phyloP scores from a whole-genome alignment of 805 yeast species.

The Starmera caribaea region DNA sequence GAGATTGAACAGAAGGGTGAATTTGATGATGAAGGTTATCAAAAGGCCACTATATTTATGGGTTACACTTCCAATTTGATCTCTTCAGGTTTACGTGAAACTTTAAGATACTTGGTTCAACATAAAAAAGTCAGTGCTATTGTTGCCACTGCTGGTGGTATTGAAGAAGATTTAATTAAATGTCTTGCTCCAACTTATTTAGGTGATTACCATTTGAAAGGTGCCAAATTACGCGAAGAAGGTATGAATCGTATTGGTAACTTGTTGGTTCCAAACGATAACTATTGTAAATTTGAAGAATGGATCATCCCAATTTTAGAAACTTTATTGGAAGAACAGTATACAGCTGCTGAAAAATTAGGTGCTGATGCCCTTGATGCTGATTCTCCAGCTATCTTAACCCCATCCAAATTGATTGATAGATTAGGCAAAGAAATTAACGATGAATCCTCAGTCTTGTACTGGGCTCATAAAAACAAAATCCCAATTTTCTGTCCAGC shows the following conservation, averaged over 20 bases:
- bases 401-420: slow-evolving; percentile 89
- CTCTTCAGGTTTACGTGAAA: slow-evolving; percentile 89
- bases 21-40: slow-evolving; percentile 69
- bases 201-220: slow-evolving; percentile 83
- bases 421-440: slow-evolving; percentile 92
- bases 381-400: slow-evolving; percentile 62
- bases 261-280: slow-evolving; percentile 93
- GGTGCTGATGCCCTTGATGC: slow-evolving; percentile 54
- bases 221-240: slow-evolving; percentile 75
- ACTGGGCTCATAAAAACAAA: slow-evolving; percentile 96
- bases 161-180: slow-evolving; percentile 95
- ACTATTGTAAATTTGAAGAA: slow-evolving; percentile 95
- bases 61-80: slow-evolving; percentile 96
- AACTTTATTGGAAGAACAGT: slow-evolving; percentile 82
- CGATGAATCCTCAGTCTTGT: slow-evolving; percentile 86
- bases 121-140: slow-evolving; percentile 91
- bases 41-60: slow-evolving; percentile 83
- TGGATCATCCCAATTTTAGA: slow-evolving; percentile 97
- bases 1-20: slow-evolving; percentile 68
- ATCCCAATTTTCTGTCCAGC: slow-evolving; percentile 98
- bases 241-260: slow-evolving; percentile 99
- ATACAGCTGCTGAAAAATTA: slow-evolving; percentile 42
- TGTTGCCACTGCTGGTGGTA: slow-evolving; percentile 97
- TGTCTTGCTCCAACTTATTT: slow-evolving; percentile 93
- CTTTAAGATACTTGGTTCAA: slow-evolving; percentile 81